Percentiles rank a stretch among this genome's conserved stretches.
phyloP scores from a whole-genome alignment of 495 filamentous ascomycete species.

The Hypoxylon crocopeplum region DNA sequence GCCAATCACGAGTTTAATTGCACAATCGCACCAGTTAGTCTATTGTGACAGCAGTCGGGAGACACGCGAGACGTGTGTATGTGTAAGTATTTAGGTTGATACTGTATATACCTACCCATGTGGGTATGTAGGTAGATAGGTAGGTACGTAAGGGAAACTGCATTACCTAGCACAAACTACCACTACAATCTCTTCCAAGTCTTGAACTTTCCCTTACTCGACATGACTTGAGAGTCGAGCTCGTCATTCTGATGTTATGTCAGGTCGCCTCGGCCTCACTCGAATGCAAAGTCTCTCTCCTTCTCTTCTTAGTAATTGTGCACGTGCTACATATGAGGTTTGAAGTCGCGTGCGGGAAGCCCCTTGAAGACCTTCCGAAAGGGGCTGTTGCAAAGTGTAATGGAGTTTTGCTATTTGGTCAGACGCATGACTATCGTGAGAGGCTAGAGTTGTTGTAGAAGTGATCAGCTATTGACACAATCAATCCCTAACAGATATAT shows the following conservation, averaged over 20 bases:
- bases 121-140: too few species aligned
- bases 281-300: conserved; percentile 4
- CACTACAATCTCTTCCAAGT: too few species aligned
- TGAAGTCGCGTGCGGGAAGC: conserved; percentile 26
- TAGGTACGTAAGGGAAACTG: too few species aligned
- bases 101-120: too few species aligned
- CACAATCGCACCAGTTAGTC: conserved; percentile 1
- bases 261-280: background rate
- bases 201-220: too few species aligned
- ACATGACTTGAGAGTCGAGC: too few species aligned
- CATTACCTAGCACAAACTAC: too few species aligned
- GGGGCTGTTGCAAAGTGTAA: conserved; percentile 24
- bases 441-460: too few species aligned
- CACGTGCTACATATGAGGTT: conserved; percentile 21
- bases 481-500: too few species aligned
- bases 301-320: conserved; percentile 29
- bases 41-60: conserved; percentile 2
- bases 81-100: too few species aligned
- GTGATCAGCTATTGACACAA: too few species aligned
- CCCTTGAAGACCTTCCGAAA: conserved; percentile 26
- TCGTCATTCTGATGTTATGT: conserved; percentile 9
- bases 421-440: background rate
- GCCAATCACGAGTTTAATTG: conserved; percentile 11
- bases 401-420: conserved; percentile 4
- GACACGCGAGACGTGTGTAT: background rate